Percentiles rank a stretch among this genome's conserved stretches.
Conservation (phyloP, 306 rosid species). For the Gastrolobium villosum region DNA sequence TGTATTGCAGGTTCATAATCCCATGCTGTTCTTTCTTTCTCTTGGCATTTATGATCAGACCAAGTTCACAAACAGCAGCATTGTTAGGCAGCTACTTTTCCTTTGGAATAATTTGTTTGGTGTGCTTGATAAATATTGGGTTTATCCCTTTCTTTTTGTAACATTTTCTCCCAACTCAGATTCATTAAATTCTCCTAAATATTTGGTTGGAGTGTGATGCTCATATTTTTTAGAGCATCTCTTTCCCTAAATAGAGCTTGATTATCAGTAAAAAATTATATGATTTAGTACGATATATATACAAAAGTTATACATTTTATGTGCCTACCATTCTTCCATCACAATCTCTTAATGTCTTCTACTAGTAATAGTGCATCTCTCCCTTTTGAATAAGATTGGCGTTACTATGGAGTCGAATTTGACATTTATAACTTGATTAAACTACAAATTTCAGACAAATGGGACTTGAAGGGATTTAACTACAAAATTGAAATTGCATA, state of each 20-base stretch:
- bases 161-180: not conserved
- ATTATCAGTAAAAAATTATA: too few species aligned
- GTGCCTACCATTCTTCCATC: too few species aligned
- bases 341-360: too few species aligned
- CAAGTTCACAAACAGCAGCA: not conserved
- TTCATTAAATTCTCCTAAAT: conserved; percentile 6
- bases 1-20: conserved; percentile 14
- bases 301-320: too few species aligned
- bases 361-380: too few species aligned
- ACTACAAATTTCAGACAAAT: not conserved
- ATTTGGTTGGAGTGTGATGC: not conserved
- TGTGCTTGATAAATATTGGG: conserved; percentile 6
- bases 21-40: not conserved
- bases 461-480: not conserved
- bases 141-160: not conserved
- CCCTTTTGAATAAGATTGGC: too few species aligned
- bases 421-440: not conserved
- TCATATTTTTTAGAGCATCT: not conserved
- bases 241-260: not conserved
- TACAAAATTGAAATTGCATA: not conserved
- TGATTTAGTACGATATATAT: too few species aligned
- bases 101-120: conserved; percentile 1
- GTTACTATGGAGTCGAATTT: too few species aligned
- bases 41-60: not conserved
- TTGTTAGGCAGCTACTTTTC: not conserved